Conservation (phyloP, 202 grass and related monocot genomes). For the Zizania palustris region DNA sequence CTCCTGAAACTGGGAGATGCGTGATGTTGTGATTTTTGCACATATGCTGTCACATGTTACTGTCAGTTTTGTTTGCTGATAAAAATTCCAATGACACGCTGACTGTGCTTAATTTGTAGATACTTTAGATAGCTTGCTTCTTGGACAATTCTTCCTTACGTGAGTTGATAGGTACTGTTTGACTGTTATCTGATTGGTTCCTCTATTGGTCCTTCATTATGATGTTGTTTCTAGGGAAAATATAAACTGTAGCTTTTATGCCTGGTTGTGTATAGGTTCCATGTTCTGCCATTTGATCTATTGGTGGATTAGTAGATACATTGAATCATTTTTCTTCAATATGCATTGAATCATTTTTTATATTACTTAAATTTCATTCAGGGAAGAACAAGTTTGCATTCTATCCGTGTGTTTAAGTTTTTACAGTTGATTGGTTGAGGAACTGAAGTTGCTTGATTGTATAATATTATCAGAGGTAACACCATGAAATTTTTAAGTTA, state of each 20-base stretch:
- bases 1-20: not conserved
- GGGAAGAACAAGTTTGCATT: not conserved
- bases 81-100: not conserved
- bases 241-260: not conserved
- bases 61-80: constrained; percentile 2
- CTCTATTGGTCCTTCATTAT: not conserved
- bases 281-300: constrained; percentile 7
- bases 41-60: not conserved
- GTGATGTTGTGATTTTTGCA: not conserved
- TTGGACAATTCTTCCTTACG: not conserved
- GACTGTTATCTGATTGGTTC: not conserved
- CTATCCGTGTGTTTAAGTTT: not conserved
- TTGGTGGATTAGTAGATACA: not conserved
- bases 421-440: not conserved
- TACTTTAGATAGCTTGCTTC: not conserved
- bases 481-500: not conserved
- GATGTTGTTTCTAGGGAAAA: not conserved
- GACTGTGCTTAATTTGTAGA: not conserved
- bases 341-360: no score
- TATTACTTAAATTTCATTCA: not conserved
- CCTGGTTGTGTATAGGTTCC: not conserved
- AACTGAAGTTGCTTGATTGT: not conserved
- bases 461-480: not conserved
- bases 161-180: not conserved
- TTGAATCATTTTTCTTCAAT: not conserved